Evolutionary conservation across 1,284 basidiomycete species (phyloP).

Genomic region (Microbotryum violaceum): DNA sequence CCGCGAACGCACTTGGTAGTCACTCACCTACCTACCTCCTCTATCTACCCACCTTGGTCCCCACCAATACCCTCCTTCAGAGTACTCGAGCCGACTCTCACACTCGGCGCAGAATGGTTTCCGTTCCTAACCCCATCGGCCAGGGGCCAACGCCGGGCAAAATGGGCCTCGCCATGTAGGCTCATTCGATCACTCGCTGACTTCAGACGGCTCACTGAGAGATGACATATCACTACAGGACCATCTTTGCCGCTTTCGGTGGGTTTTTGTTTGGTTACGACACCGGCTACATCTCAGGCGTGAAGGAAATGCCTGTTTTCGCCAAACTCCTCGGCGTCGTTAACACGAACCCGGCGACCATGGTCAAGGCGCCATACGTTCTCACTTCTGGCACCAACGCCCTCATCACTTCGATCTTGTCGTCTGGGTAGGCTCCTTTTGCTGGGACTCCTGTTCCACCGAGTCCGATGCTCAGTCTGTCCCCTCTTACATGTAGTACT

Average conservation of each 20-base stretch:
- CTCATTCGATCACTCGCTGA: too few species aligned
- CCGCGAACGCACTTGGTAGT: too few species aligned
- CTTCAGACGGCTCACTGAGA: too few species aligned
- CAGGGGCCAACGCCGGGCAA: too few species aligned
- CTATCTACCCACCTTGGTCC: too few species aligned
- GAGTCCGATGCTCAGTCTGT: background rate
- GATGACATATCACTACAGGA: constrained; percentile 33
- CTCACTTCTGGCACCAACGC: constrained; percentile 14
- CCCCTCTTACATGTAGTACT: background rate
- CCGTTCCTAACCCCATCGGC: too few species aligned
- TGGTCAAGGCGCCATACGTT: background rate
- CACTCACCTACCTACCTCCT: too few species aligned
- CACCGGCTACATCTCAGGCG: constrained; percentile 66
- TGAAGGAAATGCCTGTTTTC: constrained; percentile 43
- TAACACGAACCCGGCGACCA: background rate
- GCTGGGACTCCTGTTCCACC: background rate
- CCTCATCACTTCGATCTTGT: constrained; percentile 28
- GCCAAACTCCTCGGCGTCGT: too few species aligned
- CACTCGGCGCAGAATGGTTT: too few species aligned
- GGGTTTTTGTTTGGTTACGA: constrained; percentile 69
- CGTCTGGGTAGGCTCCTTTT: constrained; percentile 8
- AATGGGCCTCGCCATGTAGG: too few species aligned
- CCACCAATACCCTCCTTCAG: too few species aligned
- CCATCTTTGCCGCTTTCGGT: constrained; percentile 71
- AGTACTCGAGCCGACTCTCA: too few species aligned